Conservation (phyloP, 2,329 filamentous ascomycete genomes). For the Mycosphaerella arachidis region DNA sequence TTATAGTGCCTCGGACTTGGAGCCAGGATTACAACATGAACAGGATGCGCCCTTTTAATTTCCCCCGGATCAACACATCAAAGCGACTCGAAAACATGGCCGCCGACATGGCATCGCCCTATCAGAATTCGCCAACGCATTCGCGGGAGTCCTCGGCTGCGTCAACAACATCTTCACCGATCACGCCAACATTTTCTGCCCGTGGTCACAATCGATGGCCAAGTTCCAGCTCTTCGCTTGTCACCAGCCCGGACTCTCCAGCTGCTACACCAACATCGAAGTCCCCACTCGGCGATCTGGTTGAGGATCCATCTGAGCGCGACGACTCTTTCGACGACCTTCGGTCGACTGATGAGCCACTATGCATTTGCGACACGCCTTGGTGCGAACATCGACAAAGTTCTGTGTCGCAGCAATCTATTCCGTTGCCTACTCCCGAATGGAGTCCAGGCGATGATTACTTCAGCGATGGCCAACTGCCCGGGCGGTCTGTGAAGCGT, state of each 20-base stretch:
- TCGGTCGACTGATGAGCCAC: conserved; percentile 37
- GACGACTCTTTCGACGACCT: conserved; percentile 51
- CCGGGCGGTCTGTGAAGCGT: conserved; percentile 51
- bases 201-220: conserved; percentile 61
- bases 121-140: conserved; percentile 26
- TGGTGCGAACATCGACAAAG: conserved; percentile 51
- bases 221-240: conserved; percentile 75
- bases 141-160: conserved; percentile 34
- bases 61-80: conserved; percentile 23
- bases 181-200: conserved; percentile 65
- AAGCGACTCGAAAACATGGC: conserved; percentile 19
- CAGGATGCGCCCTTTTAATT: conserved; percentile 27
- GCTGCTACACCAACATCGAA: conserved; percentile 49
- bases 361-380: conserved; percentile 66
- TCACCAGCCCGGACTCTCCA: conserved; percentile 59
- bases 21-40: conserved; percentile 25
- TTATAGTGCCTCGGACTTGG: conserved; percentile 14
- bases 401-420: conserved; percentile 5
- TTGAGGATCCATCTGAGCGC: conserved; percentile 73
- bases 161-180: conserved; percentile 65
- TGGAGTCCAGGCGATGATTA: conserved; percentile 49
- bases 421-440: conserved; percentile 18
- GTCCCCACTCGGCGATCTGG: conserved; percentile 70
- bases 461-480: conserved; percentile 56
- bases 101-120: conserved; percentile 22